Base-by-base conservation (phyloP, 495 filamentous ascomycete species). In the Tricharina praecox region DNA sequence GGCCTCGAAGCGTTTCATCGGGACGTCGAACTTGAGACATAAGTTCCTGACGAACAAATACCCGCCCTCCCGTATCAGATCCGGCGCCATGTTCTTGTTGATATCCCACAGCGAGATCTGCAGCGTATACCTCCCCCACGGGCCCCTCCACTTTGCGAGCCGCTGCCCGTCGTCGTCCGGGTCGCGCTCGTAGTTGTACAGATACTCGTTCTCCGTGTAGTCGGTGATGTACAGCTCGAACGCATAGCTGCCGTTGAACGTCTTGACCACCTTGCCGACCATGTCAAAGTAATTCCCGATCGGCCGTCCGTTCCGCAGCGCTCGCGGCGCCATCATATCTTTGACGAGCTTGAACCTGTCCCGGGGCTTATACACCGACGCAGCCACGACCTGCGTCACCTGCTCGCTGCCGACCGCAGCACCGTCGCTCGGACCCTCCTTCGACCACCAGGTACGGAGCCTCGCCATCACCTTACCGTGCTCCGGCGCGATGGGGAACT, bases 161-260 rank as follows among this genome's bases (percentile, higher is more conserved):
- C n/a, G n/a, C 28, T 5, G 41, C 67, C 15, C 53, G 56, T 3
- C 62, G 66, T 9, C 45, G 35, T n/a, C 54, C 59, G 40, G 64
- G 57, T 26, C 62, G 50, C 68, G 71, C 19, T 64, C 67, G 41
- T 78, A 75, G 28, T 77, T 63, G 35, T 69, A 74, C 18, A 96
- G 73, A 23, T 54, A 45, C 0, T 48, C 16, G 32, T 59, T 60
- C 24, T 40, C 49, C 7, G 87, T 93, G 62, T 93, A 97, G 61
- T 97, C 90, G 0, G 83, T 86, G 16, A 94, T 60, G 61, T 87
- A 85, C 0, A 97, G 34, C 1, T 78, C 74, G 18, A 71, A 58
- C 5, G 7, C 5, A 13, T 32, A 5, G 28, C 28, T 13, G 5
- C 5, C 28, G 13, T 32, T 32, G 19, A 39, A 78, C 0, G 75